phyloP scores from a whole-genome alignment of 352 stramenopile genomes.

The Globisporangium radiosum region DNA sequence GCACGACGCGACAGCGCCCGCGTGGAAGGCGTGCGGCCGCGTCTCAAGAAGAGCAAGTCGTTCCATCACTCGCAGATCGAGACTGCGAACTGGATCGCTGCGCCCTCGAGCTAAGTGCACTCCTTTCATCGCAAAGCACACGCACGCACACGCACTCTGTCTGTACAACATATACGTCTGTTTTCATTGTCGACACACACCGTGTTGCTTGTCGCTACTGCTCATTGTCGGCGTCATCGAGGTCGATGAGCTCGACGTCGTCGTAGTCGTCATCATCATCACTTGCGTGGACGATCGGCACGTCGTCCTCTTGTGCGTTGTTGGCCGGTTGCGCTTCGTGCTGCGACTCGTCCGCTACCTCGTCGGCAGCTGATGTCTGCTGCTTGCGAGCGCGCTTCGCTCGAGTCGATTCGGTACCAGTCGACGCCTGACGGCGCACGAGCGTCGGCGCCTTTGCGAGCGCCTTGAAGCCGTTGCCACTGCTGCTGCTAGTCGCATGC shows the following conservation, averaged over 20 bases:
- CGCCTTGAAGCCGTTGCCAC: constrained; percentile 27
- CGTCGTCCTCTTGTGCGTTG: neutral
- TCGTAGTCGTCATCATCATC: neutral
- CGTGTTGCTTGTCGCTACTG: neutral
- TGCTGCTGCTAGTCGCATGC: constrained; percentile 4
- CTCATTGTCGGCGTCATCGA: neutral
- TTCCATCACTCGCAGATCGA: constrained; percentile 2
- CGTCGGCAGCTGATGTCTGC: neutral
- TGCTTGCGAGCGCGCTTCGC: constrained; percentile 3
- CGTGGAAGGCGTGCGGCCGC: constrained; percentile 35
- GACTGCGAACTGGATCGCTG: too few relatives aligned
- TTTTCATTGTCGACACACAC: too few relatives aligned
- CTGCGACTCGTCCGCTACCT: neutral
- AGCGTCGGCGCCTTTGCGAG: constrained; percentile 52
- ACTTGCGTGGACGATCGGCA: neutral
- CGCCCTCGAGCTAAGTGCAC: too few relatives aligned
- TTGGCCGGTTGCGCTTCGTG: too few relatives aligned
- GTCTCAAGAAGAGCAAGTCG: constrained; percentile 29
- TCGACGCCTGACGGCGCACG: constrained; percentile 24
- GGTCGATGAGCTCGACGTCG: neutral
- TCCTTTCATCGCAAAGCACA: too few relatives aligned
- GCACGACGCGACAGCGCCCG: constrained; percentile 18
- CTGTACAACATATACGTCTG: too few relatives aligned
- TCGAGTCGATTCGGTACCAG: constrained; percentile 10
- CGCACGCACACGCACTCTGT: too few relatives aligned